These are phyloP conservation scores for Penicillium alfredii DNA, from an alignment of 495 filamentous ascomycete species.

Conservation along the genomic window DNA sequence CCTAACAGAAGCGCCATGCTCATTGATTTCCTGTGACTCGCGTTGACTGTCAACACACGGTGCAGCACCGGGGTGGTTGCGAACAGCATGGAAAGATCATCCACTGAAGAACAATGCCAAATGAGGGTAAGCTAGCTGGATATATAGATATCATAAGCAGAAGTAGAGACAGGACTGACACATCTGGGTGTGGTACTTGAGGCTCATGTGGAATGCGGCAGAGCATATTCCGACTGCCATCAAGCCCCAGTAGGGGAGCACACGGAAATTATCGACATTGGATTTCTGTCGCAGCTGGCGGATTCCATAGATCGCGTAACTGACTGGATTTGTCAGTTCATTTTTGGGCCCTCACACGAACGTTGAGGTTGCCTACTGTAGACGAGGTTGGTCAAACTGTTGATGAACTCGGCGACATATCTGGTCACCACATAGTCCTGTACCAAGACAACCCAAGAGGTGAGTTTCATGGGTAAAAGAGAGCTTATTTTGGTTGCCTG, in stretches of 20 bases:
- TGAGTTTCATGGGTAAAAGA: no score
- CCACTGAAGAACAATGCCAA: no score
- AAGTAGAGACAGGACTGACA: no score
- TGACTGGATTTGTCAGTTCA: no score
- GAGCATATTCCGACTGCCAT: slow-evolving; percentile 53
- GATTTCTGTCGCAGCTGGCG: slow-evolving; percentile 15
- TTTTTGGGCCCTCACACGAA: no score
- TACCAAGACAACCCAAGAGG: no score
- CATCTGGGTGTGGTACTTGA: slow-evolving; percentile 53
- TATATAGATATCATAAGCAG: no score
- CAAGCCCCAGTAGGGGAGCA: slow-evolving; percentile 45
- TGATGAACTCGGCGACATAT: slow-evolving; percentile 54
- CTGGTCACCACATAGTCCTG: slow-evolving; percentile 50
- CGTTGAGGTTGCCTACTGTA: no score
- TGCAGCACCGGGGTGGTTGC: slow-evolving; percentile 47
- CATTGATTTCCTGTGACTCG: slow-evolving; percentile 19
- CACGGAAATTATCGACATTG: slow-evolving; percentile 15
- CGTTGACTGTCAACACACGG: slow-evolving; percentile 41
- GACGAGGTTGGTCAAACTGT: slow-evolving; percentile 46
- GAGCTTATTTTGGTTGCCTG: no score
- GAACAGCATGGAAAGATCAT: slow-evolving; percentile 54
- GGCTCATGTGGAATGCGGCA: slow-evolving; percentile 44
- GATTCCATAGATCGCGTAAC: slow-evolving; percentile 36
- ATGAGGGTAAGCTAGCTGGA: no score
- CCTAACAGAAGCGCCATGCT: slow-evolving; percentile 25